Percentiles rank a stretch among this genome's conserved stretches.
Conservation (phyloP, 345 rosid genomes). For the Boechera stricta region DNA sequence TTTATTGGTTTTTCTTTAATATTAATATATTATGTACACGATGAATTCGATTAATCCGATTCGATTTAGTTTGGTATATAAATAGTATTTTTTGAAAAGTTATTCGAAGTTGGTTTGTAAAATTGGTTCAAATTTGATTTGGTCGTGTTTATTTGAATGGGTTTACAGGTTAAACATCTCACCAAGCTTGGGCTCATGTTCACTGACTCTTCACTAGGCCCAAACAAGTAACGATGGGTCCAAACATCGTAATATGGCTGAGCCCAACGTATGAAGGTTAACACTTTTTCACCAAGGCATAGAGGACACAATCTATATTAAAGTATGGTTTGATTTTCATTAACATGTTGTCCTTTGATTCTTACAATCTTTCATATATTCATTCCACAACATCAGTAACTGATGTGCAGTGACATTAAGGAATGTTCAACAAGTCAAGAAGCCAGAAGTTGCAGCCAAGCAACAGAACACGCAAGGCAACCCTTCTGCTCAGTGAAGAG, state of each 20-base stretch:
- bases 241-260: background rate
- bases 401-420: background rate
- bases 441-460: background rate
- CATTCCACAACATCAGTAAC: background rate
- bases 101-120: background rate
- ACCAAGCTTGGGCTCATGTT: background rate
- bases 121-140: background rate
- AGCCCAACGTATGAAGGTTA: background rate
- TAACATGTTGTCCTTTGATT: background rate
- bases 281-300: background rate
- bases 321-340: background rate
- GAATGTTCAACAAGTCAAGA: background rate
- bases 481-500: background rate
- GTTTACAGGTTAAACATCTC: background rate
- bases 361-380: background rate
- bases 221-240: constrained; percentile 5
- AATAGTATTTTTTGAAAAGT: too few species aligned
- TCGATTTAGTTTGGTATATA: too few species aligned
- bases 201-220: background rate
- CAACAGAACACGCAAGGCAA: background rate
- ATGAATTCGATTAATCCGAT: too few species aligned
- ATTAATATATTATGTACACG: too few species aligned
- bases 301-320: background rate
- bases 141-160: background rate
- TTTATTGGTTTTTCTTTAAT: too few species aligned